Evolutionary conservation across 345 rosid genomes (phyloP).

Genomic region (Eutrema heterophyllum): DNA sequence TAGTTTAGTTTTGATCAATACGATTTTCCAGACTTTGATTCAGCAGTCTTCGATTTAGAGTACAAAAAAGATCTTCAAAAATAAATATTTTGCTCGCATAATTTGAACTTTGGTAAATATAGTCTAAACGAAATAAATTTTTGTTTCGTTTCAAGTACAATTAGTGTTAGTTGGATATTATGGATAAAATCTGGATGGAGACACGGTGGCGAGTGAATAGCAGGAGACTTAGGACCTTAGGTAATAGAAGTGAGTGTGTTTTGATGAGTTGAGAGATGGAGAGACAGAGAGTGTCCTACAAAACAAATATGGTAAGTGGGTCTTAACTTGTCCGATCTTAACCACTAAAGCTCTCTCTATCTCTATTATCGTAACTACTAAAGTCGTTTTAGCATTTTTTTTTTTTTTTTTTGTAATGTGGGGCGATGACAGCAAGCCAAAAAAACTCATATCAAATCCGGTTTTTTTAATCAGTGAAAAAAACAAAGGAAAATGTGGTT

Average conservation of each 20-base stretch:
- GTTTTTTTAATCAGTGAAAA: background rate
- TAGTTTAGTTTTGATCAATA: too few species aligned
- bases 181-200: background rate
- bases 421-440: background rate
- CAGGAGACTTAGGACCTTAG: background rate
- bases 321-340: constrained; percentile 26
- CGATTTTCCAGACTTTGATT: too few species aligned
- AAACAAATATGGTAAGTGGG: constrained; percentile 27
- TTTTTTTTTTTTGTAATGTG: constrained; percentile 3
- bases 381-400: constrained; percentile 1
- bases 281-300: constrained; percentile 30
- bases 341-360: constrained; percentile 34
- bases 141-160: too few species aligned
- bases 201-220: constrained; percentile 11
- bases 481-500: too few species aligned
- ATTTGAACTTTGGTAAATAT: too few species aligned
- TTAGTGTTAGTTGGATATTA: background rate
- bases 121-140: too few species aligned
- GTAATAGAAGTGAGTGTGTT: background rate
- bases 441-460: background rate
- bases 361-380: constrained; percentile 34
- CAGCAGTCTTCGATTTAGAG: too few species aligned
- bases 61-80: too few species aligned
- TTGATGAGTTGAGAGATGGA: background rate
- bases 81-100: too few species aligned